Evolutionary conservation across 1,284 basidiomycete genomes (phyloP), one percentile per base, ranked within the genome.

Genomic region (Apiotrichum siamense): DNA sequence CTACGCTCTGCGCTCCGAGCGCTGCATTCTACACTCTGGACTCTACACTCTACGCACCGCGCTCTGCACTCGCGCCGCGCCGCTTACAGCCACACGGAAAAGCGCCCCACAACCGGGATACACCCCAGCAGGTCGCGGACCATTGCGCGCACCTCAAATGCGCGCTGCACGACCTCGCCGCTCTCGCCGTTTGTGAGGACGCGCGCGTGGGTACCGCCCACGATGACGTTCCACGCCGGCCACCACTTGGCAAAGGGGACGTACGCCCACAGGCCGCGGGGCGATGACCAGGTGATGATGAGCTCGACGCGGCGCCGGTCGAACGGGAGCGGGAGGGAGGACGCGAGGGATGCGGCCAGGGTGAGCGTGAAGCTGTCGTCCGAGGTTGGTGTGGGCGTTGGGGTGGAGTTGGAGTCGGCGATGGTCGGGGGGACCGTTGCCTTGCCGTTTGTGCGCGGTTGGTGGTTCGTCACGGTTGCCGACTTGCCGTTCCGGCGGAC

Each of bases 241-340:
- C 49, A 13, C 26, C 44, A 54, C 21, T 42, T 43, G n/a, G 52
- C 49, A 9, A 53, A 31, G 5, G 56, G 56, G 32, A 57, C 24
- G 36, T 49, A 49, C 17, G 24, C 35, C 52, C 52, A 54, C 5
- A 49, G 18, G 25, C 49, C 44, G 27, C 26, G 15, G 18, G 38
- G 38, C 5, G 35, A 0, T 13, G 52, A 44, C 61, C 61, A 63
- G 10, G 48, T 25, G 32, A 63, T 46, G 44, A 56, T 50, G 33
- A 63, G 52, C 50, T 63, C 59, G 47, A 61, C 17, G 26, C 60
- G 50, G 39, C 49, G 52, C 23, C 50, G 51, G 24, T 41, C 33
- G 43, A 54, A 49, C 33, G 57, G 48, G 37, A 59, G 44, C 26
- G 42, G 58, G 7, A 50, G 44, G 17, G 50, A 45, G 10, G 57